Conservation (phyloP, 2,329 filamentous ascomycete genomes). For the Phoma sp. region DNA sequence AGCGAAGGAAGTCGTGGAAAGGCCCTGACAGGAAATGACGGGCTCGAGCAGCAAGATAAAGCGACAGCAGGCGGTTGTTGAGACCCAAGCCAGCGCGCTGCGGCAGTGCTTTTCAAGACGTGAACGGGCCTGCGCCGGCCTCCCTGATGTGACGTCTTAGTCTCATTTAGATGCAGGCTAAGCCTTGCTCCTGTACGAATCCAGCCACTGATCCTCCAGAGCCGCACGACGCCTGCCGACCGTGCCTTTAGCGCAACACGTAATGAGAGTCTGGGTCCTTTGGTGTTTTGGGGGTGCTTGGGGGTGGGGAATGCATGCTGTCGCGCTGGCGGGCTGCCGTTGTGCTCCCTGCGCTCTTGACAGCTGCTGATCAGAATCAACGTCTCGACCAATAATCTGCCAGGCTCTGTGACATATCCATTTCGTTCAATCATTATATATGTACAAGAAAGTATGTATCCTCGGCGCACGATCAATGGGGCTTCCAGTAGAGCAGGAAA, state of each 20-base stretch:
- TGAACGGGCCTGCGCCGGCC: slow-evolving; percentile 3
- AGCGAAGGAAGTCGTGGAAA: slow-evolving; percentile 4
- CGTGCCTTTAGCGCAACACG: slow-evolving; percentile 11
- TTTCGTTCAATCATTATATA: slow-evolving; percentile 4
- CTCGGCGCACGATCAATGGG: slow-evolving; percentile 4
- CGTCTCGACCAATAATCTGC: background rate
- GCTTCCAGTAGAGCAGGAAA: slow-evolving; percentile 16
- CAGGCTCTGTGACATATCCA: background rate
- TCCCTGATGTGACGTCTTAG: slow-evolving; percentile 19
- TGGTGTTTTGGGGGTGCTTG: slow-evolving; percentile 3
- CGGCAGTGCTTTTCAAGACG: slow-evolving; percentile 15
- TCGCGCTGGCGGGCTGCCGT: background rate
- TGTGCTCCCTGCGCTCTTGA: background rate
- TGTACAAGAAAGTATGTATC: background rate
- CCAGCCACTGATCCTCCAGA: slow-evolving; percentile 18
- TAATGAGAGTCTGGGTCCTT: slow-evolving; percentile 11
- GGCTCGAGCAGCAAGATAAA: slow-evolving; percentile 2
- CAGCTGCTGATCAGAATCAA: background rate
- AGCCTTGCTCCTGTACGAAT: slow-evolving; percentile 7
- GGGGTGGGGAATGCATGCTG: slow-evolving; percentile 2
- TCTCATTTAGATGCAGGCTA: slow-evolving; percentile 1
- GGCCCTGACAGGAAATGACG: slow-evolving; percentile 1
- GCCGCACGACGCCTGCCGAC: slow-evolving; percentile 10
- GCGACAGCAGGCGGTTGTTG: slow-evolving; percentile 11
- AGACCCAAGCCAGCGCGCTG: slow-evolving; percentile 9